Base-by-base conservation (phyloP, 108 stramenopile genomes). In the Asterionellopsis glacialis region DNA sequence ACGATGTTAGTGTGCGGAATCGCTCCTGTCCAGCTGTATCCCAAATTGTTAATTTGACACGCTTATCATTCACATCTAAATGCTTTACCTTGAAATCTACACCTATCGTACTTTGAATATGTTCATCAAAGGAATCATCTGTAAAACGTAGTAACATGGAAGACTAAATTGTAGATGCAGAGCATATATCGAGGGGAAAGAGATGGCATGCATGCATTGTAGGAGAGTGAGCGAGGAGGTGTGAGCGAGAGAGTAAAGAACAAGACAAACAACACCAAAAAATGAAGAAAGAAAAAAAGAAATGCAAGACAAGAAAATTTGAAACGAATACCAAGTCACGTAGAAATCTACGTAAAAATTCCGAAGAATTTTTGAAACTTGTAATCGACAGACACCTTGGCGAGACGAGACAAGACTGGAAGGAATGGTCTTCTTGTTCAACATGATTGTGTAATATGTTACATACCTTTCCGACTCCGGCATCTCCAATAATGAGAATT, bases 21-120 rank as follows among this genome's bases (percentile, higher is more conserved):
- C 99, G 84, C 64, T 99, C 99, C 70, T 99, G 98, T 15, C 99
- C 99, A 14, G 96, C 98, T 0, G 96, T 98, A 69, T 96, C 97
- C 95, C 97, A 98, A 33, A 98, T 88, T 22, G 96, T 95, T 21
- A 97, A 69, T 72, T 96, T 96, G 65, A 98, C 86, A 23, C 91
- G 82, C 73, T 90, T 98, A 50, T 82, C 85, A 56, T 72, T 72
- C 53, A 92, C 69, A 55, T 93, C 85, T 16, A 93, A 58, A 38
- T 93, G 88, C 57, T 94, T 90, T 24, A 94, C 97, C 79, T 98
- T 98, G 56, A 99, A 99, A 61, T 95, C 94, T 10, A 95, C 94
- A 10, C 99, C 99, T 64, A 98, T 98, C 14, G 97, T 98, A 26
- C 84, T 86, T 77, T 97, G 96, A 51, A 96, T 93, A 61, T 98